Base-by-base conservation (phyloP, 2,329 filamentous ascomycete genomes). In the Cladosporium velox region DNA sequence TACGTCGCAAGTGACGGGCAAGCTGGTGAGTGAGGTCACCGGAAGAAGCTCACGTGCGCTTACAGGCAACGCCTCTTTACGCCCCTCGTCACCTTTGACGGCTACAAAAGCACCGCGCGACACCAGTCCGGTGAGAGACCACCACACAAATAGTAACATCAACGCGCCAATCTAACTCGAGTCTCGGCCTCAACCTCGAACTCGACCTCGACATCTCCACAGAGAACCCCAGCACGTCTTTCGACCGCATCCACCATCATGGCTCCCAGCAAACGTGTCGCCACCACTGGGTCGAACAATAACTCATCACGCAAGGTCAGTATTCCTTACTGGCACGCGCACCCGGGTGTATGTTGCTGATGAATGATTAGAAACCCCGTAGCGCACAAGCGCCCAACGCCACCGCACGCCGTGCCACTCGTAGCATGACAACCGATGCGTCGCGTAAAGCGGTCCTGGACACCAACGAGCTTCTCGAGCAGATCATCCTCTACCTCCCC, bases 401-500 rank as follows among this genome's bases (percentile, higher is more conserved):
- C 51, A 54, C 14, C 15, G 4, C 28, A n/a, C 51, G 15, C 8
- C 51, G 26, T 15, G 18, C n/a, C 26, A 54, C 51, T 10, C 51
- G 51, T 26, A 15, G 15, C 3, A 54, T 32, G 51, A 18, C 15
- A n/a, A 54, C 14, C 10, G 41, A 44, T 12, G 32, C 35, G 24
- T 11, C 58, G 21, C 35, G 24, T 12, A 41, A 59, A 7, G 35
- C 58, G 14, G 49, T 67, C 35, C 32, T 69, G 15, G 11, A 24
- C 32, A 65, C 52, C 6, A 57, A 24, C 14, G 66, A 67, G 59
- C 59, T 67, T 11, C 64, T 67, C 18, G 64, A 67, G 26, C 14
- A 44, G 1, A 67, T 67, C 51, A 30, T 66, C 5, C 15, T 65
- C 4, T 30, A 52, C 15, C 59, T 67, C 26, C 59, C 64, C 3